Base-by-base conservation (phyloP, 2,329 filamentous ascomycete species). In the Exutisphaerella laricina region DNA sequence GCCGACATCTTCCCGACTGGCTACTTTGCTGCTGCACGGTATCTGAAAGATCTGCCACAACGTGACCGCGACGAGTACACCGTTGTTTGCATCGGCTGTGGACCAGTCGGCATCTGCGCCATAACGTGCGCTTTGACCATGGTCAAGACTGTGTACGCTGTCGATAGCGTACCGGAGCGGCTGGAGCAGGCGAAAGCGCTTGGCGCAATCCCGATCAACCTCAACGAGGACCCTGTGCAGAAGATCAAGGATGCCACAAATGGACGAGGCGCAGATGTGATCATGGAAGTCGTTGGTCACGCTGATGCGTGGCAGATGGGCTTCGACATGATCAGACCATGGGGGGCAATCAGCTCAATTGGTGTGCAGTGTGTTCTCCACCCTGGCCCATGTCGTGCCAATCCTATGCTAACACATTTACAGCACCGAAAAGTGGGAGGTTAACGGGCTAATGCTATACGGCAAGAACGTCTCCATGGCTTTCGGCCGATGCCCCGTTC, bases 1-100 rank as follows among this genome's bases (percentile, higher is more conserved):
- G 88, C 33, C 1, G 88, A 95, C 60, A 94, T 95, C 57, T 94
- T 92, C 65, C 88, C 88, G 21, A 75, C 72, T 0, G 85, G 89
- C 5, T 94, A 80, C 67, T 94, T 89, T 56, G 88, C 86, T 5
- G 85, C 85, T 4, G 74, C 76, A 44, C 92, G 88, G 58, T 89
- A 81, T 5, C 83, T 94, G 63, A 77, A 78, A 44, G 68, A 82
- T 58, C 72, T 82, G 28, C 71, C 67, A 10, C 57, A 59, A 10
- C 73, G 79, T 48, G 72, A 80, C 43, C 76, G 82, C 39, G 66
- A 72, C 13, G 77, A 86, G 34, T 78, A 80, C 46, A 85, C 82
- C 0, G 80, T 88, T 0, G 84, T 94, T 1, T 70, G 94, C 14
- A 78, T 95, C 46, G 89, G 89, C 4, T 94, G 88, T 59, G 89